Conservation (phyloP, 192 early-diverging fungal species). For the Backusella macrospora region DNA sequence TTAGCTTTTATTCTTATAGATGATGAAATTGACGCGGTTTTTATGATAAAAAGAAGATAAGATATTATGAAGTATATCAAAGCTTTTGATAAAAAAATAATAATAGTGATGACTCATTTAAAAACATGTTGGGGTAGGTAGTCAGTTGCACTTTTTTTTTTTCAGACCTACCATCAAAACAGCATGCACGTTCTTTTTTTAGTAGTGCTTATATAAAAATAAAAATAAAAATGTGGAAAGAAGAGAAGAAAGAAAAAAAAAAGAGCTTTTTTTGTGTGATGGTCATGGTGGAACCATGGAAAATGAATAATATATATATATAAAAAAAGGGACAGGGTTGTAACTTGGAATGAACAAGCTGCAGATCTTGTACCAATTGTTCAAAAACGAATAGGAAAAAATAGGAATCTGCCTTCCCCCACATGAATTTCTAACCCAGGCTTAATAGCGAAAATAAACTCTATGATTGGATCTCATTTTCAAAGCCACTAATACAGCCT, state of each 20-base stretch:
- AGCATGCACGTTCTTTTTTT: too few relatives aligned
- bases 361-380: not conserved
- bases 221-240: too few relatives aligned
- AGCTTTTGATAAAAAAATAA: not conserved
- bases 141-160: too few relatives aligned
- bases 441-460: not conserved
- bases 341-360: not conserved
- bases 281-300: not conserved
- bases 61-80: not conserved
- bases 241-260: too few relatives aligned
- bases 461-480: not conserved
- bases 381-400: not conserved
- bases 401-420: slow-evolving; percentile 2
- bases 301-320: not conserved
- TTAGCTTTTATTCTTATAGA: not conserved
- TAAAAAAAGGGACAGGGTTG: slow-evolving; percentile 1
- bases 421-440: slow-evolving; percentile 7
- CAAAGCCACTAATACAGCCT: slow-evolving; percentile 7
- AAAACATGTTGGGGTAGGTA: not conserved
- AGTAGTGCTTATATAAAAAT: too few relatives aligned
- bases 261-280: not conserved
- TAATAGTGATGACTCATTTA: not conserved
- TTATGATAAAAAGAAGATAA: not conserved
- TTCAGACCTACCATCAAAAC: too few relatives aligned
- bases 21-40: not conserved